Base-by-base conservation (phyloP, 2,329 filamentous ascomycete genomes). In the Alternaria gaisen region DNA sequence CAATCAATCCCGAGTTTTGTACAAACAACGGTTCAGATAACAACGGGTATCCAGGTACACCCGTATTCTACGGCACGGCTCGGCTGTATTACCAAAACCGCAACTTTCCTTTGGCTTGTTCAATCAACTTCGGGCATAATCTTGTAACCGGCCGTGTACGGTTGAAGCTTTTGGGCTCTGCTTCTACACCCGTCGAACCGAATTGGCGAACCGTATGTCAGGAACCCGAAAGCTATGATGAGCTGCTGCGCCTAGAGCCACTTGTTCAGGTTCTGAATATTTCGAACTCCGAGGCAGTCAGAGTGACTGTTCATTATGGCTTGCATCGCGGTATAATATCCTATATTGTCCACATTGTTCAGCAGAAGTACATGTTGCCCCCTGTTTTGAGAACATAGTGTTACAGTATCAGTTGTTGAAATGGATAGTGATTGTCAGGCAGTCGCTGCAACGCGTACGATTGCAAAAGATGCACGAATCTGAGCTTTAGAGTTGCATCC, bases 241-340 rank as follows among this genome's bases (percentile, higher is more conserved):
- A 26, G 24, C 24, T 26, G 24, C 24, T 26, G 24, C 6, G 24
- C 6, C 6, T 7, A 26, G 24, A 26, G 24, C 24, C 24, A 26
- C 24, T 26, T 26, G 4, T 44, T 20, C 20, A 44, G 5, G 32
- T 16, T 3, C 30, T 46, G 11, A 10, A 12, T 16, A n/a, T 16
- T 26, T 24, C 40, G 10, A 30, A 24, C n/a, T 20, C n/a, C n/a
- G 24, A 24, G 11, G 3, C 9, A 8, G 10, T 46, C 16, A 47
- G 24, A 8, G 42, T 40, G 11, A 18, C 24, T 7, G 36, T 55
- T n/a, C 34, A 9, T 44, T 22, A n/a, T n/a, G 18, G 53, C 16
- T n/a, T 56, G 20, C 34, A 28, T 46, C 28, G n/a, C 28, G 32
- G 53, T n/a, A 11, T 46, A 18, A 47, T 55, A 6, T 47, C 53